phyloP scores from a whole-genome alignment of 1,139 yeast genomes.

The Suhomyces maxii region DNA sequence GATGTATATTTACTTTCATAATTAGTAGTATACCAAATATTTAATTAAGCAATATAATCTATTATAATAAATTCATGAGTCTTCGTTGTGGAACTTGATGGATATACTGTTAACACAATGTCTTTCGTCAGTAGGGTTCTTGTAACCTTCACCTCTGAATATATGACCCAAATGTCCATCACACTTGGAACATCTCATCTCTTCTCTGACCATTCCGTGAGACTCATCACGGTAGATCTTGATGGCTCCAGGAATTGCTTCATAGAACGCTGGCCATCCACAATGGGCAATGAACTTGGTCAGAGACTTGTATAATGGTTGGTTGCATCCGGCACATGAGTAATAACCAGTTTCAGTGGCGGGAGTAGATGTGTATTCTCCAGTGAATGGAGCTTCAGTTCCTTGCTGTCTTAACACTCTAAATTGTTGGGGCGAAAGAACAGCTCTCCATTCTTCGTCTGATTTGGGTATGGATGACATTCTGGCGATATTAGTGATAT shows the following conservation, averaged over 20 bases:
- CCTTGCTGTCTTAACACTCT: constrained; percentile 74
- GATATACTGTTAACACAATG: constrained; percentile 93
- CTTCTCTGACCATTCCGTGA: constrained; percentile 79
- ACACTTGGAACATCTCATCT: constrained; percentile 85
- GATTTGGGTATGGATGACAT: constrained; percentile 32
- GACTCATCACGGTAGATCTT: constrained; percentile 58
- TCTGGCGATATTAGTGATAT: background rate
- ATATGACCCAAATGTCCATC: constrained; percentile 96
- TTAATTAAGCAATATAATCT: too few species aligned
- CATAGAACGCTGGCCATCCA: constrained; percentile 98
- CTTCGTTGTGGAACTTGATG: constrained; percentile 54
- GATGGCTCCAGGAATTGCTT: constrained; percentile 82
- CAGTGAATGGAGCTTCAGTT: constrained; percentile 83
- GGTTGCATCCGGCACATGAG: constrained; percentile 80
- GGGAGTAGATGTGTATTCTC: constrained; percentile 59
- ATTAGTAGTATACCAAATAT: too few species aligned
- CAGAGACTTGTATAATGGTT: constrained; percentile 74
- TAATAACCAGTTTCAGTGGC: constrained; percentile 58
- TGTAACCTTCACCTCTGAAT: constrained; percentile 90
- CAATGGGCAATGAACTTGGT: constrained; percentile 89
- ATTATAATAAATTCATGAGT: background rate
- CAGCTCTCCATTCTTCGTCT: constrained; percentile 79
- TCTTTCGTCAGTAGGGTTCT: constrained; percentile 86
- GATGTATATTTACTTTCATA: too few species aligned
- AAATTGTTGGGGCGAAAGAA: constrained; percentile 75